Evolutionary conservation across 192 early-diverging fungal genomes (phyloP).

Genomic region (Gigaspora rosea): DNA sequence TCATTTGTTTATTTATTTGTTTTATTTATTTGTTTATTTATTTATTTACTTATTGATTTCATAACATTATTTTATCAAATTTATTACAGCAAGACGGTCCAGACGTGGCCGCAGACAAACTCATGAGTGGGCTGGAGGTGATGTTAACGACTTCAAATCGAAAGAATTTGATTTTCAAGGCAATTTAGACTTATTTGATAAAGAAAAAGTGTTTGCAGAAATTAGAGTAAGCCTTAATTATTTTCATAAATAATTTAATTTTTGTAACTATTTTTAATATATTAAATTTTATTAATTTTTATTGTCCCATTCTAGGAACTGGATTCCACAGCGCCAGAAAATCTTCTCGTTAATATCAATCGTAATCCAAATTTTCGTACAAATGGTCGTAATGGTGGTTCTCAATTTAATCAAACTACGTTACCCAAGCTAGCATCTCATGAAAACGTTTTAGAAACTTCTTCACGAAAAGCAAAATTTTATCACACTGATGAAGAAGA

Average conservation of each 20-base stretch:
- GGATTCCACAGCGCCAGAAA: slow-evolving; percentile 72
- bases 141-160: slow-evolving; percentile 59
- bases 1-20: too few species aligned
- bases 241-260: too few species aligned
- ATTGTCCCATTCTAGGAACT: slow-evolving; percentile 44
- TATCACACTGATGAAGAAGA: slow-evolving; percentile 29
- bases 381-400: slow-evolving; percentile 25
- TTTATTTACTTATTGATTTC: neutral
- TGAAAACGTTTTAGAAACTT: slow-evolving; percentile 71
- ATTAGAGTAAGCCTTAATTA: slow-evolving; percentile 46
- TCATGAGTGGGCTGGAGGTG: slow-evolving; percentile 61
- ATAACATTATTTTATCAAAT: neutral
- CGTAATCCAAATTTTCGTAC: slow-evolving; percentile 46
- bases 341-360: slow-evolving; percentile 71
- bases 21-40: too few species aligned
- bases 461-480: slow-evolving; percentile 35
- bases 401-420: slow-evolving; percentile 17
- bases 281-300: neutral
- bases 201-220: slow-evolving; percentile 68
- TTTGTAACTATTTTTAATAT: neutral
- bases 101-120: slow-evolving; percentile 35
- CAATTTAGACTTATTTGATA: slow-evolving; percentile 70
- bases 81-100: slow-evolving; percentile 34
- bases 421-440: slow-evolving; percentile 51
- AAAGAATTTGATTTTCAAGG: slow-evolving; percentile 70